These are phyloP conservation scores for Dactylonectria estremocensis DNA, from an alignment of 2,329 filamentous ascomycete genomes.

Conservation along the genomic window DNA sequence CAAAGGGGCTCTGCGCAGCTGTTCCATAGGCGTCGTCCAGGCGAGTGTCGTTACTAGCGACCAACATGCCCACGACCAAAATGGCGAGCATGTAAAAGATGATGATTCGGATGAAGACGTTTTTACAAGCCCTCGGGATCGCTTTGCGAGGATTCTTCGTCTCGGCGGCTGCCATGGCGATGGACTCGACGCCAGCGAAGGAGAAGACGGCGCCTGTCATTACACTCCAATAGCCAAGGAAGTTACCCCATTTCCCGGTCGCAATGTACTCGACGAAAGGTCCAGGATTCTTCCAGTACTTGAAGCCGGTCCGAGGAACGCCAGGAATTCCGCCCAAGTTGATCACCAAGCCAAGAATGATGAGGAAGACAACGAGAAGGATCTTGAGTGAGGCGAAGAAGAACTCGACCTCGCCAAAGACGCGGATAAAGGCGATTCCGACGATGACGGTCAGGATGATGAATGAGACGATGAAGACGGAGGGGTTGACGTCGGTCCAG, in stretches of 20 bases:
- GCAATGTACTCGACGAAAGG: constrained; percentile 78
- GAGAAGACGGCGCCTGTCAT: constrained; percentile 77
- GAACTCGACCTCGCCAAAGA: constrained; percentile 69
- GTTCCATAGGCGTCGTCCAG: constrained; percentile 63
- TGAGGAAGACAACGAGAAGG: constrained; percentile 66
- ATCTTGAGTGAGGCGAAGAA: constrained; percentile 66
- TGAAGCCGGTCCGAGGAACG: constrained; percentile 44
- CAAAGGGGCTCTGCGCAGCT: constrained; percentile 70
- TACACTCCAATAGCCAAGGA: constrained; percentile 77
- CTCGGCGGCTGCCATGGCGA: constrained; percentile 75
- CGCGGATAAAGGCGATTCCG: constrained; percentile 62
- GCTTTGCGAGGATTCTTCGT: constrained; percentile 69
- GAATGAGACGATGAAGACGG: constrained; percentile 46
- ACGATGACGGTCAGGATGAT: constrained; percentile 44
- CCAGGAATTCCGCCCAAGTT: constrained; percentile 44
- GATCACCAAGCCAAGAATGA: constrained; percentile 61
- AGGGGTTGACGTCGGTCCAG: constrained; percentile 54
- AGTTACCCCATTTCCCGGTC: constrained; percentile 71
- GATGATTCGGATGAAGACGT: constrained; percentile 71
- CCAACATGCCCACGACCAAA: constrained; percentile 79
- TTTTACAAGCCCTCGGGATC: constrained; percentile 69
- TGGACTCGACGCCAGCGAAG: constrained; percentile 75
- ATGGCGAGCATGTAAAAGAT: constrained; percentile 77
- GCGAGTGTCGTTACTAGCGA: constrained; percentile 71
- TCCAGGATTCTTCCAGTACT: constrained; percentile 68